Base-by-base conservation (phyloP, 345 rosid species). In the Salix purpurea region DNA sequence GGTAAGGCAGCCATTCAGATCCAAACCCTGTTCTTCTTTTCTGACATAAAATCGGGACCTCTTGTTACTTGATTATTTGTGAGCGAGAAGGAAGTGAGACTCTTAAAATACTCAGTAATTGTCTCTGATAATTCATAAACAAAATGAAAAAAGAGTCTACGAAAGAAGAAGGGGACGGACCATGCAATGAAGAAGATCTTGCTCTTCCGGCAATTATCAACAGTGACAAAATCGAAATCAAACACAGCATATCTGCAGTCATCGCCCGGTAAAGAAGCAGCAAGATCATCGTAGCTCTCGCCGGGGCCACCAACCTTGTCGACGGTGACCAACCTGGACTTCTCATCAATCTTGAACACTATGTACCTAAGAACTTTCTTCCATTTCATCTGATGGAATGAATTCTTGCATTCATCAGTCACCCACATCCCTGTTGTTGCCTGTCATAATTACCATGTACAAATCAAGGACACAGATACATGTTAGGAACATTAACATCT, bases 161-260 rank as follows among this genome's bases (percentile, higher is more conserved):
- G 62, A 6, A 23, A 40, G 46, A 7, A 40, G 46, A 7, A 26
- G 12, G 10, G 62, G 79, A 85, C 89, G 70, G 71, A 95, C 99
- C 99, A 95, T 37, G 93, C 91, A 67, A 95, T 95, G 86, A 93
- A 95, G 97, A 95, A 95, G 87, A 95, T 90, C 94, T 94, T 94
- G 98, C 98, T 94, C 87, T 92, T 94, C 83, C 88, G 90, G 77
- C 98, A 94, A 19, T 94, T 92, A 77, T 94, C 98, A 24, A 88
- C 94, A 58, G 97, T 92, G 81, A 94, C 97, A 7, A 92, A 94
- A 77, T 94, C 98, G 80, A 94, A 94, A 71, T 94, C 98, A 48
- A 90, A 94, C 42, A 94, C 98, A 4, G 97, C 97, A 58, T 94
- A 94, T 36, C 98, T 89, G 80, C 97, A 94, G 14, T 94, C 98